Percentiles rank a stretch among this genome's conserved stretches.
Conservation (phyloP, 441 rosid species). For the Populus tomentosa region DNA sequence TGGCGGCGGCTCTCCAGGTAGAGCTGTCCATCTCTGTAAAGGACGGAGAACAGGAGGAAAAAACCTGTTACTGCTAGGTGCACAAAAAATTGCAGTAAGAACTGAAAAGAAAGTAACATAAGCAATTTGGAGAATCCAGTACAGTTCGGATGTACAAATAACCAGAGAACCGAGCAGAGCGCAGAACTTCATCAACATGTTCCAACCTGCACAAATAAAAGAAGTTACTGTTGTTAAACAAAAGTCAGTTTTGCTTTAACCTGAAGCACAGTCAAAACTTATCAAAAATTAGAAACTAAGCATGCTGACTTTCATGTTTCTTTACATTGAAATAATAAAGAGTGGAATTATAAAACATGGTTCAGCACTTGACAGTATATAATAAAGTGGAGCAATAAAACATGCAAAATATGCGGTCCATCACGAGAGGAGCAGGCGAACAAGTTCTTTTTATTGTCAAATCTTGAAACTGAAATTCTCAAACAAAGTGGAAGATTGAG, state of each 20-base stretch:
- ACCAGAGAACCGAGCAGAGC: slow-evolving; percentile 81
- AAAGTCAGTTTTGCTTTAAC: neutral
- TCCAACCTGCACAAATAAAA: slow-evolving; percentile 60
- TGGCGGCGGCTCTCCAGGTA: slow-evolving; percentile 93
- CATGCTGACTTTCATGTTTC: neutral
- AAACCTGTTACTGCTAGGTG: neutral
- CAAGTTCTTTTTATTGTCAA: neutral
- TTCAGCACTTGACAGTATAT: neutral
- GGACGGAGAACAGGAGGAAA: neutral
- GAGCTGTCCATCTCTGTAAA: slow-evolving; percentile 83
- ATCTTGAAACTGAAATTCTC: neutral
- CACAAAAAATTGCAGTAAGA: slow-evolving; percentile 16
- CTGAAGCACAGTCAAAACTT: neutral
- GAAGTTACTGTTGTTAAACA: neutral
- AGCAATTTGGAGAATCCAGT: slow-evolving; percentile 19
- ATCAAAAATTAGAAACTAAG: neutral
- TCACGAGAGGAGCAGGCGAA: neutral
- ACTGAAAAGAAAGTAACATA: slow-evolving; percentile 3
- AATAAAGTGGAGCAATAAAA: neutral
- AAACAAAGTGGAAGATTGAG: neutral
- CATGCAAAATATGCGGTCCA: too few relatives aligned
- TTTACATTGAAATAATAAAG: neutral
- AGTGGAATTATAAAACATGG: neutral
- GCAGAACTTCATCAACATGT: slow-evolving; percentile 83
- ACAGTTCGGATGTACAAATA: slow-evolving; percentile 81